These are phyloP conservation scores for Aschersonia sp. DNA, from an alignment of 2,329 filamentous ascomycete genomes.

Conservation along the genomic window DNA sequence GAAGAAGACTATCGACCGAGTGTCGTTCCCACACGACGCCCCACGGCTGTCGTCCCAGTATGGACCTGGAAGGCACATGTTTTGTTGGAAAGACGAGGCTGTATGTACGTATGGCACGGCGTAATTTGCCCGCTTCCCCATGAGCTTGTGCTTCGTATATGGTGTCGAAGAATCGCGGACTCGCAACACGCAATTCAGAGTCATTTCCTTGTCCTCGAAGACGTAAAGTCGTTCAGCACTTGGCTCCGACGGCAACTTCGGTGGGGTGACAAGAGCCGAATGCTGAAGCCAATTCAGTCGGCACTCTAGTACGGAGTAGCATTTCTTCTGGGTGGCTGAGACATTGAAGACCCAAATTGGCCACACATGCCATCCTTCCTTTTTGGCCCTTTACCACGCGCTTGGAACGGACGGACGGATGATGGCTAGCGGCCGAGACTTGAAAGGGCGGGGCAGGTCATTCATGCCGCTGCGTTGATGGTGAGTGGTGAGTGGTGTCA, in stretches of 20 bases:
- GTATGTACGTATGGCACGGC: too few species aligned
- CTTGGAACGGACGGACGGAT: not conserved
- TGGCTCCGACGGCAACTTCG: not conserved
- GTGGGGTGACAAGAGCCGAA: not conserved
- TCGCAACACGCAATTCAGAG: too few species aligned
- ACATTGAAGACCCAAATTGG: not conserved
- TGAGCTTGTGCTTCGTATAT: not conserved
- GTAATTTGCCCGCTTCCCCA: not conserved
- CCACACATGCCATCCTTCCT: not conserved
- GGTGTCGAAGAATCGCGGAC: too few species aligned
- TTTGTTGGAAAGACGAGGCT: too few species aligned
- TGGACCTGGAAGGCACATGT: too few species aligned
- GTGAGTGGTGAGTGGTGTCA: not conserved
- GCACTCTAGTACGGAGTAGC: too few species aligned
- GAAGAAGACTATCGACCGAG: not conserved
- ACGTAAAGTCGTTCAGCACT: not conserved
- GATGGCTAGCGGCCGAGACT: not conserved
- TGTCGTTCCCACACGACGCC: not conserved
- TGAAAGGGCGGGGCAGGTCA: not conserved
- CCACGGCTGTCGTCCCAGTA: not conserved
- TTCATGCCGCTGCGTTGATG: not conserved
- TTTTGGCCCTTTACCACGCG: not conserved
- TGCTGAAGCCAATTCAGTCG: not conserved
- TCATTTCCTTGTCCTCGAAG: not conserved
- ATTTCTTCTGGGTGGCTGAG: not conserved